Percentiles rank a stretch among this genome's conserved stretches.
phyloP scores from a whole-genome alignment of 768 basidiomycete species.

The Tremella fuciformis region DNA sequence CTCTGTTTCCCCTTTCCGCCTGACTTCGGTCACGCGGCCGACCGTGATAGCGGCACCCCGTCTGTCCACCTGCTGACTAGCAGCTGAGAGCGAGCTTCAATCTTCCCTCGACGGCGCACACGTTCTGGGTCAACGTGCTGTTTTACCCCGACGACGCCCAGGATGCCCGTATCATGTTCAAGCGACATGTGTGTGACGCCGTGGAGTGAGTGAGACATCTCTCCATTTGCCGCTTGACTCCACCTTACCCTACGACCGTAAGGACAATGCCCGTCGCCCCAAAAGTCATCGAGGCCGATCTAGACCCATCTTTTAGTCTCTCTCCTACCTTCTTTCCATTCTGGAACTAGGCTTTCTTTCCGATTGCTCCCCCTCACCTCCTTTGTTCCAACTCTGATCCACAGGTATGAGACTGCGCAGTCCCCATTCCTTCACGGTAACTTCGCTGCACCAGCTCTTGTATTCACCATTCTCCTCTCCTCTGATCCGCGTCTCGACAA shows the following conservation, averaged over 20 bases:
- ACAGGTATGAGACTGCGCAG: constrained; percentile 47
- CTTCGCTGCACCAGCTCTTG: constrained; percentile 40
- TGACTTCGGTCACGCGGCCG: neutral
- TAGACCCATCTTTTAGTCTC: no score
- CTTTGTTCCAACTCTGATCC: neutral
- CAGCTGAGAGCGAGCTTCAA: constrained; percentile 46
- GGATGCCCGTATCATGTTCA: constrained; percentile 48
- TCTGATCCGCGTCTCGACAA: constrained; percentile 44
- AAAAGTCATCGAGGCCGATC: no score
- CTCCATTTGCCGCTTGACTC: neutral
- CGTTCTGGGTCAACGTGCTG: constrained; percentile 47
- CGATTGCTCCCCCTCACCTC: neutral
- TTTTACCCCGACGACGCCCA: constrained; percentile 40
- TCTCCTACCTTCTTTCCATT: no score
- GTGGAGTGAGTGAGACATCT: constrained; percentile 40
- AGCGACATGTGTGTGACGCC: constrained; percentile 43
- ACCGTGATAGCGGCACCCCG: neutral
- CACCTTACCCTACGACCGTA: neutral
- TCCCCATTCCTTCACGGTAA: constrained; percentile 23
- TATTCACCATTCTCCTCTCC: constrained; percentile 45
- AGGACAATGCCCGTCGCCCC: no score
- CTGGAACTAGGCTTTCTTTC: constrained; percentile 4
- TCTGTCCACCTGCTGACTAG: constrained; percentile 7
- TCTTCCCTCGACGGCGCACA: constrained; percentile 42
- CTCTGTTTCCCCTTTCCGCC: neutral